Evolutionary conservation across 2,329 filamentous ascomycete species (phyloP).

Genomic region (Talaromyces islandicus): DNA sequence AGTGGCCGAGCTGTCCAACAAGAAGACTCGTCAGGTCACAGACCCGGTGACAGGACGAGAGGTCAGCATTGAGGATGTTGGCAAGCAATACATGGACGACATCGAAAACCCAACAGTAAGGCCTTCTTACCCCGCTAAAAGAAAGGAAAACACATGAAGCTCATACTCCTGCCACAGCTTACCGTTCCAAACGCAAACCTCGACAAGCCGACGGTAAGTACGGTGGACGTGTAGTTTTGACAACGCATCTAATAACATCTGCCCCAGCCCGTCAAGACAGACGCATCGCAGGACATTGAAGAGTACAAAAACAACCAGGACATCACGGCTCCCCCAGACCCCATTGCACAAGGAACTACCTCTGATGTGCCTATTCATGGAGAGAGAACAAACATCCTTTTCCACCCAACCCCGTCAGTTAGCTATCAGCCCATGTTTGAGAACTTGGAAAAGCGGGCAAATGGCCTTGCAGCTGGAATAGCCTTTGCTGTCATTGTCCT

Average conservation of each 20-base stretch:
- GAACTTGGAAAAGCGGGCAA: constrained; percentile 67
- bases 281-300: constrained; percentile 62
- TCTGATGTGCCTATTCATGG: constrained; percentile 93
- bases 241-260: constrained; percentile 1
- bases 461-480: constrained; percentile 62
- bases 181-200: constrained; percentile 88
- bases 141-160: constrained; percentile 3
- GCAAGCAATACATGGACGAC: constrained; percentile 61
- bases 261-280: constrained; percentile 58
- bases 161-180: constrained; percentile 43
- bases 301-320: constrained; percentile 85
- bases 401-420: constrained; percentile 86
- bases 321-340: constrained; percentile 83
- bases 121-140: background rate
- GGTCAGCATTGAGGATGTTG: constrained; percentile 78
- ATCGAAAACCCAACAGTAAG: constrained; percentile 66
- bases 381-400: constrained; percentile 93
- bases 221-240: background rate
- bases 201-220: constrained; percentile 59
- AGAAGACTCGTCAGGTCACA: constrained; percentile 59
- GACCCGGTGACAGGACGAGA: constrained; percentile 85
- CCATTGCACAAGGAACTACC: constrained; percentile 72
- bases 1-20: constrained; percentile 36
- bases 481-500: constrained; percentile 68
- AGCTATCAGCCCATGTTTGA: constrained; percentile 86